phyloP scores from a whole-genome alignment of 192 early-diverging fungal genomes.

The Geosiphon pyriformis region DNA sequence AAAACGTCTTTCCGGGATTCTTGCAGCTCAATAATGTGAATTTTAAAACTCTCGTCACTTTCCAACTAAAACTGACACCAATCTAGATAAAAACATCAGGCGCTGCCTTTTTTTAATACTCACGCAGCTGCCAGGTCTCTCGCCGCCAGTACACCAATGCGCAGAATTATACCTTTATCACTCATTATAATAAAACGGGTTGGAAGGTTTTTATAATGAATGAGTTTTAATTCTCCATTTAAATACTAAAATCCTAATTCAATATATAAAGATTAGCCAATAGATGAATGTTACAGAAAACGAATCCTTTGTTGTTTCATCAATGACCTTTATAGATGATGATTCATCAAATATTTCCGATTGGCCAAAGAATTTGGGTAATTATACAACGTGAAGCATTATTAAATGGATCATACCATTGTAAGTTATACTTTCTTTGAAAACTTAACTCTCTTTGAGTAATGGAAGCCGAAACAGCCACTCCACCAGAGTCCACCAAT shows the following conservation, averaged over 20 bases:
- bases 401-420: no score
- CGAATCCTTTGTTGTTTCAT: not conserved
- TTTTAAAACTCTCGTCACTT: no score
- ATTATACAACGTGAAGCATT: no score
- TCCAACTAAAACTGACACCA: no score
- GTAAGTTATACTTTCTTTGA: no score
- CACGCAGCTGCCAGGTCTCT: conserved; percentile 22
- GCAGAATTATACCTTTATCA: not conserved
- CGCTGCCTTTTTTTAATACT: no score
- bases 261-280: no score
- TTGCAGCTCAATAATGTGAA: no score
- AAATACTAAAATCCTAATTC: not conserved
- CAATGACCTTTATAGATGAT: not conserved
- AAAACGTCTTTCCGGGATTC: no score
- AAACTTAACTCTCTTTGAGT: not conserved
- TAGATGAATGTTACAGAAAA: not conserved
- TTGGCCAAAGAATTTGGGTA: no score
- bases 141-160: conserved; percentile 22
- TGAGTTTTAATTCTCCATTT: not conserved
- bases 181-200: not conserved
- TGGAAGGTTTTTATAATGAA: not conserved
- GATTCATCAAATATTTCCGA: no score
- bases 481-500: not conserved
- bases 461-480: not conserved
- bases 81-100: not conserved